phyloP scores from a whole-genome alignment of 139 green algal species.

The Mychonastes homosphaera region DNA sequence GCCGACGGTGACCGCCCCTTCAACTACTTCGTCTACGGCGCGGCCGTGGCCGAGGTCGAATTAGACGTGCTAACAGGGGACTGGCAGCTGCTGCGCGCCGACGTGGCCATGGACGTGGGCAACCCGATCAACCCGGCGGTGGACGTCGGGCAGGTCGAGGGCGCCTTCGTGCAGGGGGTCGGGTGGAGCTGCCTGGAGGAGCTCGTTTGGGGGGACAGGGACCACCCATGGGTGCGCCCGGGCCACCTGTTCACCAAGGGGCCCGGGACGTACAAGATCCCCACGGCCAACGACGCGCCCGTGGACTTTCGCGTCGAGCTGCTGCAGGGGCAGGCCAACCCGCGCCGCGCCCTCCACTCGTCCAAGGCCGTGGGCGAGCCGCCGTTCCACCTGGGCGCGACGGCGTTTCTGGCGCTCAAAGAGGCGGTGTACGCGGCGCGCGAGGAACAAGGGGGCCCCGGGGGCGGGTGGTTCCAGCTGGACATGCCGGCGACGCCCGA shows the following conservation, averaged over 20 bases:
- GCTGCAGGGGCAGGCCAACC: conserved; percentile 68
- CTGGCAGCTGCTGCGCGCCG: conserved; percentile 57
- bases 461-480: conserved; percentile 58
- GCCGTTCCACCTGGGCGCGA: conserved; percentile 80
- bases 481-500: conserved; percentile 84
- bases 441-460: conserved; percentile 22
- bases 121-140: conserved; percentile 91
- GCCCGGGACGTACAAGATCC: conserved; percentile 90
- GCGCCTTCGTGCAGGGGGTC: conserved; percentile 90
- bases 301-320: conserved; percentile 83
- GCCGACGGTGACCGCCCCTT: conserved; percentile 56
- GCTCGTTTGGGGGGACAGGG: conserved; percentile 85
- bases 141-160: conserved; percentile 94
- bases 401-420: conserved; percentile 86
- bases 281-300: conserved; percentile 91
- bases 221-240: conserved; percentile 64
- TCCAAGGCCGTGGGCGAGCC: conserved; percentile 95
- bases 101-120: conserved; percentile 92
- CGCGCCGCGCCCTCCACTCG: conserved; percentile 67
- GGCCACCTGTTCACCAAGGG: conserved; percentile 73
- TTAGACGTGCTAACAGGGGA: conserved; percentile 82
- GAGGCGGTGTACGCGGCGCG: conserved; percentile 69
- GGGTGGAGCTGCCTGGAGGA: conserved; percentile 92
- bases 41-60: conserved; percentile 73
- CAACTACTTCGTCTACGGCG: conserved; percentile 84